phyloP scores from a whole-genome alignment of 2,329 filamentous ascomycete species.

The Monosporascus sp. region DNA sequence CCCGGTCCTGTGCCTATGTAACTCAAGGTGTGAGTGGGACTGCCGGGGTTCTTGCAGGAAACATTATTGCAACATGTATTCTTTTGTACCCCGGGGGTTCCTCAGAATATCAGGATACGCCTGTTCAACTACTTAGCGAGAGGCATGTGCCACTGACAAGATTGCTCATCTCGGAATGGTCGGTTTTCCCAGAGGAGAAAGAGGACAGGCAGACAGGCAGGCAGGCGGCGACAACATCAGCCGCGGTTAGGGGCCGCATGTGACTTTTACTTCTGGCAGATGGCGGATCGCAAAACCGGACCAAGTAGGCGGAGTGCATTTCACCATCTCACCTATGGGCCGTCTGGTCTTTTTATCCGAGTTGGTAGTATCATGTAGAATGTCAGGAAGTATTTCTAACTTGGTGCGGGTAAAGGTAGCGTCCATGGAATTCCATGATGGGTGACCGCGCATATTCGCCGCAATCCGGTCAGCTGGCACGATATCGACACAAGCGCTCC shows the following conservation, averaged over 20 bases:
- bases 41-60: not conserved
- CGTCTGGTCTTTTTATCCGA: too few species aligned
- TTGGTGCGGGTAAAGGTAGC: not conserved
- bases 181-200: constrained; percentile 14
- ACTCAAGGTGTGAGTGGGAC: not conserved
- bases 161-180: constrained; percentile 21
- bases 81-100: not conserved
- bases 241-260: not conserved
- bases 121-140: constrained; percentile 12
- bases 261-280: not conserved
- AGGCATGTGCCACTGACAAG: constrained; percentile 19
- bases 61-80: not conserved
- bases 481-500: not conserved
- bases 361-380: too few species aligned
- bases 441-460: not conserved
- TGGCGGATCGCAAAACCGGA: not conserved
- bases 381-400: too few species aligned
- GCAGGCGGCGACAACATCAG: not conserved
- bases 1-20: not conserved
- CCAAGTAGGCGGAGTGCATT: too few species aligned
- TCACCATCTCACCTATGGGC: too few species aligned
- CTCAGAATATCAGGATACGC: constrained; percentile 5
- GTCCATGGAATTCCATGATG: not conserved
- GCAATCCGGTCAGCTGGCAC: not conserved
- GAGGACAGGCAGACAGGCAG: not conserved